Base-by-base conservation (phyloP, 2,329 filamentous ascomycete genomes). In the Neoascochyta sp. region DNA sequence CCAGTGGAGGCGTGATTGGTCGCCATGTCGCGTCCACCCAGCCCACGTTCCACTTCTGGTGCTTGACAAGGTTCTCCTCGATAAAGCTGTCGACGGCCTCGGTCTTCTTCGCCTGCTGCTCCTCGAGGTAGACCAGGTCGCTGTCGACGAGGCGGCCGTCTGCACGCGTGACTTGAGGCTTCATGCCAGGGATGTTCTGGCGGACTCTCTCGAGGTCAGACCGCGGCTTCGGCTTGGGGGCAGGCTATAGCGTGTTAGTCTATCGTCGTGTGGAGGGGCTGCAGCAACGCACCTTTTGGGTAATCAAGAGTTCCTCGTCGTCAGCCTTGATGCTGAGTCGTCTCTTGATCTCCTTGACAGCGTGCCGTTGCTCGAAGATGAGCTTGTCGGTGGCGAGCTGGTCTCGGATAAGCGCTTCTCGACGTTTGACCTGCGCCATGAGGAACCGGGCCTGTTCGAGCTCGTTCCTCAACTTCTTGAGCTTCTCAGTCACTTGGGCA, bases 401-500 rank as follows among this genome's bases (percentile, higher is more conserved):
- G 43, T 94, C 83, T 48, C 81, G 81, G 60, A 89, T 87, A 41
- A 82, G 70, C 40, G 83, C 60, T 62, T 98, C 92, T 52, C 92
- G 83, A 47, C 86, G 78, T 46, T 81, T 80, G 29, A 93, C 80
- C 58, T 87, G 71, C 22, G 81, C 70, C 49, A 95, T 78, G 39
- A 96, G 71, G 52, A 86, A 78, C 27, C 89, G 82, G 36, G 85
- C 88, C 50, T 92, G 83, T 65, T 96, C 92, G 21, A 96, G 73
- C 68, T 98, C 90, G 50, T 83, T 83, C 32, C 92, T 81, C 54
- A 98, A 70, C 60, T 86, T 86, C 70, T 92, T 92, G 47, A 98
- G 75, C 64, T 95, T 95, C 60, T 98, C 92, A 32, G 85, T 86
- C 52, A 90, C 87, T 65, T 95, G 90, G 19, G 86, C 86, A 69